Conservation (phyloP, 768 basidiomycete genomes). For the Trametes cubensis region DNA sequence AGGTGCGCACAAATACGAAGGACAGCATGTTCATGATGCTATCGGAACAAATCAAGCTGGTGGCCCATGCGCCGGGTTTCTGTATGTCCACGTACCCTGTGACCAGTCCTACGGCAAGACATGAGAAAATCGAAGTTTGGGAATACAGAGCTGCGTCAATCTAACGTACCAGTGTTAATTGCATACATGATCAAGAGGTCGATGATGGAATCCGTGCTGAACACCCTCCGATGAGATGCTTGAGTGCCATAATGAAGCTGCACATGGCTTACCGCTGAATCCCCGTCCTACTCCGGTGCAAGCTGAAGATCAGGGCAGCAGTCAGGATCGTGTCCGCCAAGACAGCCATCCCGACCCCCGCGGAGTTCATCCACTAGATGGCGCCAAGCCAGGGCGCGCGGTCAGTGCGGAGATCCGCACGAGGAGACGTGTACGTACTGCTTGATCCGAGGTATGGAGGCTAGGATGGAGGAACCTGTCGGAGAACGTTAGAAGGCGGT, state of each 20-base stretch:
- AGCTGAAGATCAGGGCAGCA: constrained; percentile 4
- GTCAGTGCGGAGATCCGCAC: background rate
- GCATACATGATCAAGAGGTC: constrained; percentile 18
- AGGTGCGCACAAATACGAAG: constrained; percentile 2
- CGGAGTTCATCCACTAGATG: constrained; percentile 19
- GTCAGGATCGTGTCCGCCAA: constrained; percentile 12
- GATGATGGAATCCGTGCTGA: constrained; percentile 15
- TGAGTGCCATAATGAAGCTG: no score
- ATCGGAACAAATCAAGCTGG: no score
- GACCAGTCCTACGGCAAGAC: background rate
- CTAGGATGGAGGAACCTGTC: constrained; percentile 3
- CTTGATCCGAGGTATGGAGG: constrained; percentile 3
- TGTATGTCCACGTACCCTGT: background rate
- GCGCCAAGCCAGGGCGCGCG: background rate
- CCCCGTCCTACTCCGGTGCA: constrained; percentile 14
- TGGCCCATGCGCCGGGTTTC: no score
- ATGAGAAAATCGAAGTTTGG: background rate
- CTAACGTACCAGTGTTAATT: constrained; percentile 11
- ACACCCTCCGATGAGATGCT: no score
- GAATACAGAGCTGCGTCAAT: no score
- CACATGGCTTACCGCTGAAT: background rate
- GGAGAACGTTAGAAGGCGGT: background rate
- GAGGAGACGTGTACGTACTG: background rate
- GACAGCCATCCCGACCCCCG: constrained; percentile 14
- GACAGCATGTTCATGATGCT: constrained; percentile 12